Base-by-base conservation (phyloP, 805 yeast genomes). In the Saccharomycopsis guyanensis region DNA sequence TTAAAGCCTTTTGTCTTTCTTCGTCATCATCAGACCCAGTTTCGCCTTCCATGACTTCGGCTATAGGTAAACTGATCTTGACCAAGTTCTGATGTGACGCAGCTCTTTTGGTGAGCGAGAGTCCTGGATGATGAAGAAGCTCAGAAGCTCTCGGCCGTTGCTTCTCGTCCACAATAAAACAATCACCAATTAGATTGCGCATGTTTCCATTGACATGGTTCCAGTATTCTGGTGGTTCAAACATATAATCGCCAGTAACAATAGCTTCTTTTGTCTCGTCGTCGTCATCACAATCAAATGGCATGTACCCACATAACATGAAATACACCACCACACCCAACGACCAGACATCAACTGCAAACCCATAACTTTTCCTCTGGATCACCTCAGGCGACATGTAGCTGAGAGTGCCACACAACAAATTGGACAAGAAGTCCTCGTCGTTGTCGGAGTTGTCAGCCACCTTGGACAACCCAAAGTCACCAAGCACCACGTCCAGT, bases 361-460 rank as follows among this genome's bases (percentile, higher is more conserved):
- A 69, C 22, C 74, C 73, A 54, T 82, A 82, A n/a, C 78, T 77
- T 35, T 64, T 58, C 42, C 72, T 65, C 13, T 66, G 60, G 45
- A 75, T 66, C 35, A 83, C 69, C 57, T 82, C 89, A 1, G 91
- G 91, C 0, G 89, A 82, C 73, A 82, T 76, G 60, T 82, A 82
- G 18, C 85, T 79, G 4, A 82, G 71, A 1, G 91, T 83, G 0
- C 91, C 91, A 56, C 82, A 69, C 33, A 78, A 62, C 48, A 82
- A 68, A 51, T 66, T 60, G 51, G 47, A 35, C 22, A 47, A 32
- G 18, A 44, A 70, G 59, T 63, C 63, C 49, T 47, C 61, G 51
- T 54, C 65, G 57, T 38, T 51, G 44, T 23, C 55, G 23, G 63
- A 64, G 43, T 66, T 64, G 27, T 65, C 66, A 5, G 73, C 60